These are phyloP conservation scores for Yamadazyma dendronema DNA, from an alignment of 1,139 yeast species.

Conservation along the genomic window DNA sequence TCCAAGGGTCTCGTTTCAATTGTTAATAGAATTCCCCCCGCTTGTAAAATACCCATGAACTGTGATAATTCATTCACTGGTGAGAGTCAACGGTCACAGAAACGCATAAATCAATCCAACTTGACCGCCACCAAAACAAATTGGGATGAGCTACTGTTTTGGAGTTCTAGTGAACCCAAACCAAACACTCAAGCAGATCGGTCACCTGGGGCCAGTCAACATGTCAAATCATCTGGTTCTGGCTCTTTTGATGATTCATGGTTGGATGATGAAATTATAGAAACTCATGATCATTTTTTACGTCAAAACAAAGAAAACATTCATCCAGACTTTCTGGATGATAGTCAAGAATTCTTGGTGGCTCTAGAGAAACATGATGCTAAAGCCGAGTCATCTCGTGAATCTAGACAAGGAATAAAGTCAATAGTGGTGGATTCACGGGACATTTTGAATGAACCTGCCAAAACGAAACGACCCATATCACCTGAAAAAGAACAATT, in stretches of 20 bases:
- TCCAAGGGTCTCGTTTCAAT: background rate
- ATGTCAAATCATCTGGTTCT: background rate
- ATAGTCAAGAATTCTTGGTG: background rate
- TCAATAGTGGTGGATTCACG: too few relatives aligned
- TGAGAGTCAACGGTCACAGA: too few relatives aligned
- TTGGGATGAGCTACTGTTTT: background rate
- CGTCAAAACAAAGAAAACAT: background rate
- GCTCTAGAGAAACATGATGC: background rate
- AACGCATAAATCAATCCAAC: too few relatives aligned
- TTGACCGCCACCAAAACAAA: background rate
- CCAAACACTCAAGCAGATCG: background rate
- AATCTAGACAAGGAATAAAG: background rate
- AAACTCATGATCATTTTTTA: background rate
- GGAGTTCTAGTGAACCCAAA: background rate
- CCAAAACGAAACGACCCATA: background rate
- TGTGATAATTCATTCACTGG: too few relatives aligned
- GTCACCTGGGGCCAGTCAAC: background rate
- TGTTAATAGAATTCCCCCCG: background rate
- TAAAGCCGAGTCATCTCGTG: too few relatives aligned
- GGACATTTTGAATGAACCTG: too few relatives aligned
- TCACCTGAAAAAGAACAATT: too few relatives aligned
- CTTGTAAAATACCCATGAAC: background rate
- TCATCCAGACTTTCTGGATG: background rate
- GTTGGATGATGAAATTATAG: background rate
- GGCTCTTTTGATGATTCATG: background rate